Conservation (phyloP, 2,329 filamentous ascomycete genomes). For the Aspergillus amoenus region DNA sequence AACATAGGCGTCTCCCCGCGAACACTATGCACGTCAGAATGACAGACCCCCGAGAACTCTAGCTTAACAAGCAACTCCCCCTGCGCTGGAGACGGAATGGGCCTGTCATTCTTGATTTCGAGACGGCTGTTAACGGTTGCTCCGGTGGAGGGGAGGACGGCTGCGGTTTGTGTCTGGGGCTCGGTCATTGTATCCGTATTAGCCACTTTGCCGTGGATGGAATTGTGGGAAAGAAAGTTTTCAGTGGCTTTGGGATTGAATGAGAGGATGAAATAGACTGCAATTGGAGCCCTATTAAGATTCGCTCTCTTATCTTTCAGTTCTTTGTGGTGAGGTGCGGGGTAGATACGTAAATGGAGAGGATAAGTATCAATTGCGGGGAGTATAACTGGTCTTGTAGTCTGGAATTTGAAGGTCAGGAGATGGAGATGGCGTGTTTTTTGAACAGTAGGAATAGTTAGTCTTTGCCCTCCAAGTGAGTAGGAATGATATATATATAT, state of each 20-base stretch:
- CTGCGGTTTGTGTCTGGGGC: conserved; percentile 31
- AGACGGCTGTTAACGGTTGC: conserved; percentile 21
- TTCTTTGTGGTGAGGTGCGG: neutral
- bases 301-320: neutral
- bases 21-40: conserved; percentile 50
- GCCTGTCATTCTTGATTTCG: conserved; percentile 24
- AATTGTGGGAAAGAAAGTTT: neutral
- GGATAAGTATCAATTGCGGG: neutral
- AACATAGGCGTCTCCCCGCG: conserved; percentile 43
- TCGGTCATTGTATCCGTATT: conserved; percentile 7
- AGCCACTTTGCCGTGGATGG: too few relatives aligned
- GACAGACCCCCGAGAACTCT: conserved; percentile 49
- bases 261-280: neutral
- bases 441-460: too few relatives aligned
- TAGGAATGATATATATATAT: neutral
- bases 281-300: neutral
- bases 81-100: conserved; percentile 37
- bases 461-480: neutral
- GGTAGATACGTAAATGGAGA: neutral
- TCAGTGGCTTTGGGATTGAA: neutral
- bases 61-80: conserved; percentile 49
- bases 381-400: neutral
- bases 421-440: too few relatives aligned
- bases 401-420: too few relatives aligned
- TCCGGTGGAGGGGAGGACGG: conserved; percentile 28